Evolutionary conservation across 2,329 filamentous ascomycete species (phyloP).

Genomic region (Pseudopyricularia javanii): DNA sequence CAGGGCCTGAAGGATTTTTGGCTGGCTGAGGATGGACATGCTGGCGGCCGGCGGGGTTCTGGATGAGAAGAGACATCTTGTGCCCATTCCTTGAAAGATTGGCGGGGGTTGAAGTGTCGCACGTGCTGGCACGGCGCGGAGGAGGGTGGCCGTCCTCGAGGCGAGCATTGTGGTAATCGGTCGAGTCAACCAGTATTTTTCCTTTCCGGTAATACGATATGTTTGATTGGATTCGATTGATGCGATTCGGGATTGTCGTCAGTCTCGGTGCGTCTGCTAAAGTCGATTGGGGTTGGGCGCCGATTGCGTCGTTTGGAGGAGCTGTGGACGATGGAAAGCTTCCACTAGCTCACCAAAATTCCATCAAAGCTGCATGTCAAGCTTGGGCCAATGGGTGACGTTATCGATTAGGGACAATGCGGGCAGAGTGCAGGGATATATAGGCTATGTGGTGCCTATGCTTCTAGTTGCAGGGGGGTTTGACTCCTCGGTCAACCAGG

Average conservation of each 20-base stretch:
- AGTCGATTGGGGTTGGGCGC: not conserved
- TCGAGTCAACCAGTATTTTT: not conserved
- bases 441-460: too few species aligned
- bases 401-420: not conserved
- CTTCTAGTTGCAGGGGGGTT: too few species aligned
- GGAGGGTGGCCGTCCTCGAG: slow-evolving; percentile 1
- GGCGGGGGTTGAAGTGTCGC: not conserved
- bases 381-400: not conserved
- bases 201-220: too few species aligned
- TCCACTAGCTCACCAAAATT: not conserved
- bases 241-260: not conserved
- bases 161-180: slow-evolving; percentile 1
- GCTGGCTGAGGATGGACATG: not conserved
- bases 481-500: too few species aligned
- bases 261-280: not conserved
- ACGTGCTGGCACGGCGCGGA: slow-evolving; percentile 1
- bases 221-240: too few species aligned
- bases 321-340: too few species aligned
- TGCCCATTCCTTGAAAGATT: not conserved
- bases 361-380: not conserved
- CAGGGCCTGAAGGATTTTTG: slow-evolving; percentile 2
- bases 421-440: not conserved
- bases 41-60: not conserved
- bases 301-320: too few species aligned
- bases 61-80: not conserved